Evolutionary conservation across 768 basidiomycete genomes (phyloP).

Genomic region (Tulasnella sp.): DNA sequence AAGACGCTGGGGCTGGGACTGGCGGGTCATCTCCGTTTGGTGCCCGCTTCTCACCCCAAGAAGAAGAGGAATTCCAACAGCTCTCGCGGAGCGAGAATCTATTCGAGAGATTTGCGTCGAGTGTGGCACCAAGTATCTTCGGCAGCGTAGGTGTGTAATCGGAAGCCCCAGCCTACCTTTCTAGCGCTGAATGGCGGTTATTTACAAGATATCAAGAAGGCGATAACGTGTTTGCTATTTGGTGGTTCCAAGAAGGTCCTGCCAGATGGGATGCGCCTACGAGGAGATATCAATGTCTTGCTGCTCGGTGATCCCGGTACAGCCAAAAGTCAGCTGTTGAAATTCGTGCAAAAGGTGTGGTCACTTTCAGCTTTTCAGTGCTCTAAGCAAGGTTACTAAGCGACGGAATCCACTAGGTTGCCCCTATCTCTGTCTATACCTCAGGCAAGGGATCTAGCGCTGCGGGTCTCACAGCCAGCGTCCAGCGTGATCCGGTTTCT

Average conservation of each 20-base stretch:
- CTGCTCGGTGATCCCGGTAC: slow-evolving; percentile 97
- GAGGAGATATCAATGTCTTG: slow-evolving; percentile 97
- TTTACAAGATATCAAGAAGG: slow-evolving; percentile 86
- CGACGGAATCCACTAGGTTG: slow-evolving; percentile 46
- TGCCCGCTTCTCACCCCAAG: slow-evolving; percentile 81
- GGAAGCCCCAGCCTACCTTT: slow-evolving; percentile 1
- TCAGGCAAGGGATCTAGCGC: slow-evolving; percentile 98
- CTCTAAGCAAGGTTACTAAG: neutral
- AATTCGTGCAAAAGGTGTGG: slow-evolving; percentile 89
- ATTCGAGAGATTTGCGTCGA: slow-evolving; percentile 87
- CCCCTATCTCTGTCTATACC: slow-evolving; percentile 96
- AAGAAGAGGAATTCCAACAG: slow-evolving; percentile 92
- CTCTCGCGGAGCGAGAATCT: slow-evolving; percentile 82
- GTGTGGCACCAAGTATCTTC: slow-evolving; percentile 94
- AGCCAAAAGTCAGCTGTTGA: slow-evolving; percentile 93
- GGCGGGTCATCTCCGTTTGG: slow-evolving; percentile 78
- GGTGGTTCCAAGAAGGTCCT: slow-evolving; percentile 95
- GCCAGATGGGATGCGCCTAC: slow-evolving; percentile 91
- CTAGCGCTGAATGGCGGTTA: neutral
- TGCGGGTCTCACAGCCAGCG: slow-evolving; percentile 94
- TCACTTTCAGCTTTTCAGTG: neutral
- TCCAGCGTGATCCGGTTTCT: slow-evolving; percentile 85
- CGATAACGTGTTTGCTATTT: slow-evolving; percentile 89
- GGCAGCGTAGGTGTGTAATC: slow-evolving; percentile 68
- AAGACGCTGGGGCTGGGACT: slow-evolving; percentile 69